A percentile compares a stretch with the other conserved stretches of the same genome.
phyloP scores from a whole-genome alignment of 139 green algal species.

The Chara braunii region DNA sequence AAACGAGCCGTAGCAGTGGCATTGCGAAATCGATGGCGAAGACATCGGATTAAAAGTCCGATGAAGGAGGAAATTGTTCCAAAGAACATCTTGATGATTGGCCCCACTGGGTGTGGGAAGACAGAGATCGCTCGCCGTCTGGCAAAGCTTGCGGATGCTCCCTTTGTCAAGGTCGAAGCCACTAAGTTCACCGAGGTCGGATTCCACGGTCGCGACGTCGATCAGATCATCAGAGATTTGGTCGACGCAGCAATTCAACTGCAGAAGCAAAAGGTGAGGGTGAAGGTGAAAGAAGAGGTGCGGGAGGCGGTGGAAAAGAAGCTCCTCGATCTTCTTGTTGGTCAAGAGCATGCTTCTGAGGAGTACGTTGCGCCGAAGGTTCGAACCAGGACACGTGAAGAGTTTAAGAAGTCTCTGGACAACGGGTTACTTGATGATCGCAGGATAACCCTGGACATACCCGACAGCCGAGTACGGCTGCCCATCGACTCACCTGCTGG shows the following conservation, averaged over 20 bases:
- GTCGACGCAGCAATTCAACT: slow-evolving; percentile 76
- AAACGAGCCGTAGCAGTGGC: slow-evolving; percentile 90
- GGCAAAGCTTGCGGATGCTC: slow-evolving; percentile 83
- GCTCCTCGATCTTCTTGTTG: slow-evolving; percentile 50
- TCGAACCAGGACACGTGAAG: too few species aligned
- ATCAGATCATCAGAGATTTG: slow-evolving; percentile 89
- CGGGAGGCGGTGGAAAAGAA: slow-evolving; percentile 54
- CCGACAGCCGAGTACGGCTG: too few species aligned
- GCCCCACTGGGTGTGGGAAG: slow-evolving; percentile 88
- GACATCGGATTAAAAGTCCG: slow-evolving; percentile 59
- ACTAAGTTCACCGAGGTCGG: slow-evolving; percentile 98
- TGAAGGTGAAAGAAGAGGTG: slow-evolving; percentile 28
- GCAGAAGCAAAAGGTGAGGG: slow-evolving; percentile 42
- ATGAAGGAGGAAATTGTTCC: slow-evolving; percentile 80
- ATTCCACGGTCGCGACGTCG: slow-evolving; percentile 91
- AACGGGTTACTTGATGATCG: too few species aligned
- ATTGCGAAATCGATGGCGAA: slow-evolving; percentile 80
- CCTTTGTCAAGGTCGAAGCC: slow-evolving; percentile 96
- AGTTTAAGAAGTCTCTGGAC: too few species aligned
- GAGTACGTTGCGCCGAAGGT: too few species aligned
- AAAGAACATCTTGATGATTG: slow-evolving; percentile 97
- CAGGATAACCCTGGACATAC: too few species aligned
- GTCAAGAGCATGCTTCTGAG: too few species aligned
- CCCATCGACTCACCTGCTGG: too few species aligned
- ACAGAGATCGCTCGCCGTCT: slow-evolving; percentile 91